phyloP scores from a whole-genome alignment of 768 basidiomycete species.

The Pholiota microspora region DNA sequence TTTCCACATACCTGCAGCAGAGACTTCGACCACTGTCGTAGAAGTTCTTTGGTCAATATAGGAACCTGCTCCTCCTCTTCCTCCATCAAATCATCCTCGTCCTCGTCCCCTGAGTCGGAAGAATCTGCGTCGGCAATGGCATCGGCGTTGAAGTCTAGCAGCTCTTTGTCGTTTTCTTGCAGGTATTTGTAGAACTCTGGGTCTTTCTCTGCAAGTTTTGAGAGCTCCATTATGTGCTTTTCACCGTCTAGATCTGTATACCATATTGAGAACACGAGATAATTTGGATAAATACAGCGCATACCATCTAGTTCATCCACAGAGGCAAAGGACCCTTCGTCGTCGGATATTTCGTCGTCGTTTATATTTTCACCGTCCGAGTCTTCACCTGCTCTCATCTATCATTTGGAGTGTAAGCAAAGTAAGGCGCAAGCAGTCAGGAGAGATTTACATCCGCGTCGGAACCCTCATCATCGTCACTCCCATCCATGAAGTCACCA shows the following conservation, averaged over 20 bases:
- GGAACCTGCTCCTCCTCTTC: conserved; percentile 48
- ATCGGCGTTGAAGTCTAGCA: conserved; percentile 75
- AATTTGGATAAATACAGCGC: not conserved
- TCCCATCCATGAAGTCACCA: conserved; percentile 70
- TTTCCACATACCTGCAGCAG: conserved; percentile 53
- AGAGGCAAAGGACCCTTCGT: conserved; percentile 70
- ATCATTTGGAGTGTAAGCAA: too few relatives aligned
- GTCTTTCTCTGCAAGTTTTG: conserved; percentile 90
- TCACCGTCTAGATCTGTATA: conserved; percentile 59
- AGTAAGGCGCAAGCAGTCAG: too few relatives aligned
- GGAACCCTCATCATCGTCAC: conserved; percentile 32
- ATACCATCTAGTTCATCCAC: conserved; percentile 69
- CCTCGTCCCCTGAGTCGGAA: conserved; percentile 45
- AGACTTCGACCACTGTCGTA: conserved; percentile 86
- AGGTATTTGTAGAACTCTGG: conserved; percentile 99
- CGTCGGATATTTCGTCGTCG: conserved; percentile 42
- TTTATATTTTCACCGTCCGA: conserved; percentile 30
- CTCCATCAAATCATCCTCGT: conserved; percentile 38
- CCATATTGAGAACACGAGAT: not conserved
- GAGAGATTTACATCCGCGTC: conserved; percentile 19
- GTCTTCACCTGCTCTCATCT: conserved; percentile 19
- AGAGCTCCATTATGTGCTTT: conserved; percentile 77
- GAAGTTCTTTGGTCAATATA: conserved; percentile 63
- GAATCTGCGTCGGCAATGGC: conserved; percentile 37
- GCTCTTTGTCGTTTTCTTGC: conserved; percentile 89